A percentile compares a stretch with the other conserved stretches of the same genome.
These are phyloP conservation scores for Ophiorrhiza pumila DNA, from an alignment of 257 asterid species.

Conservation along the genomic window DNA sequence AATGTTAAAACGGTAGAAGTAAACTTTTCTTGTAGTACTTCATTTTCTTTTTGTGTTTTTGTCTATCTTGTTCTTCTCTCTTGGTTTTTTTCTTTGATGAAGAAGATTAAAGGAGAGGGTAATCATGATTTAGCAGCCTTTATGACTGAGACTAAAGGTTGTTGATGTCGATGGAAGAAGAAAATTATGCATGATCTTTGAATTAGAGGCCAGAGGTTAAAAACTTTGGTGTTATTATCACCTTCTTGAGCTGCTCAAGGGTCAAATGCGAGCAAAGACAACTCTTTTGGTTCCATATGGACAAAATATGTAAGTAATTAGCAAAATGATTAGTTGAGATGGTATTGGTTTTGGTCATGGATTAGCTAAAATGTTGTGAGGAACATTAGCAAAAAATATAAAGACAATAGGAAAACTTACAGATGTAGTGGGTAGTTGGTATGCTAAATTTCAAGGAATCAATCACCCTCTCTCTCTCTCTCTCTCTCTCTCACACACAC, in stretches of 20 bases:
- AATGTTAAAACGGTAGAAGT: conserved; percentile 14
- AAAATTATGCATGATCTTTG: not conserved
- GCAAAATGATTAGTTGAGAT: not conserved
- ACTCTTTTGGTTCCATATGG: not conserved
- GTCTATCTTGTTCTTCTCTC: not conserved
- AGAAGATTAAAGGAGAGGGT: not conserved
- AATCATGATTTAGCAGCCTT: conserved; percentile 17
- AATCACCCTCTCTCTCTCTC: conserved; percentile 1
- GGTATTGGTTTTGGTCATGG: conserved; percentile 14
- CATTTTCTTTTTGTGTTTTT: not conserved
- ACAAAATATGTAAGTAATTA: not conserved
- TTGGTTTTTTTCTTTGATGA: conserved; percentile 7
- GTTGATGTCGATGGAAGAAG: not conserved
- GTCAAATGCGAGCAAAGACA: not conserved
- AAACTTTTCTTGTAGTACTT: not conserved
- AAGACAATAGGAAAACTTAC: not conserved
- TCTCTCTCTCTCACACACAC: not conserved
- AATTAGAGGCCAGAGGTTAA: too few relatives aligned
- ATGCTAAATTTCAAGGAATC: not conserved
- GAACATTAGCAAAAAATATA: not conserved
- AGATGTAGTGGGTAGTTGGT: conserved; percentile 20
- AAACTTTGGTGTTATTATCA: not conserved
- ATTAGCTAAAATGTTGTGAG: conserved; percentile 16
- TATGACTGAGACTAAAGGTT: conserved; percentile 22
- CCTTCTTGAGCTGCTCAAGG: not conserved